Conservation (phyloP, 2,329 filamentous ascomycete species). For the Cercospora canescens region DNA sequence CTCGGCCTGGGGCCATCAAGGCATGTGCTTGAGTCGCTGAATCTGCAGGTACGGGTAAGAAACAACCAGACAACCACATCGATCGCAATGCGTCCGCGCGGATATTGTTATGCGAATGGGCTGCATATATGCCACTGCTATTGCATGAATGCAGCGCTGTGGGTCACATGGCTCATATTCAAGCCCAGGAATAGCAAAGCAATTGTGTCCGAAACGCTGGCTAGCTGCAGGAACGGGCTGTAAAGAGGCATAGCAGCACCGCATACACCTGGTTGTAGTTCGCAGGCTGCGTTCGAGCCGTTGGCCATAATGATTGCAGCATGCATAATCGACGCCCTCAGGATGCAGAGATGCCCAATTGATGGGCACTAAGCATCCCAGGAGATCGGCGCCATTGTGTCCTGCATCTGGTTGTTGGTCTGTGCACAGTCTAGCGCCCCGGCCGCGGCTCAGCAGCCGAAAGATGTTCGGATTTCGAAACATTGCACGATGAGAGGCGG, state of each 20-base stretch:
- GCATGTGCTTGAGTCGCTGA: neutral
- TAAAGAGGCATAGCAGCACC: neutral
- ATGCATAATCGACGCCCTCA: slow-evolving; percentile 3
- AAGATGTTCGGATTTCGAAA: neutral
- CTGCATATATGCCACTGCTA: neutral
- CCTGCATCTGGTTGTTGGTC: neutral
- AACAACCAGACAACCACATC: slow-evolving; percentile 1
- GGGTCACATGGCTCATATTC: neutral
- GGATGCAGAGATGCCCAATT: slow-evolving; percentile 10
- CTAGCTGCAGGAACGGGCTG: slow-evolving; percentile 1
- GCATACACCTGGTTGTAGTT: slow-evolving; percentile 8
- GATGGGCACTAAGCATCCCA: slow-evolving; percentile 1
- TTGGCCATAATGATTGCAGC: neutral
- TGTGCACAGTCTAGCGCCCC: neutral
- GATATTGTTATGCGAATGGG: neutral
- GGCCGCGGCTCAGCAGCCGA: slow-evolving; percentile 8
- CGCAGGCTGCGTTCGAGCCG: slow-evolving; percentile 5
- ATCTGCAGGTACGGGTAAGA: slow-evolving; percentile 4
- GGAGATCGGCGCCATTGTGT: slow-evolving; percentile 1
- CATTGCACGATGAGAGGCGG: neutral
- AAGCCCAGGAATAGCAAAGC: slow-evolving; percentile 9
- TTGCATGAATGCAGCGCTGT: neutral
- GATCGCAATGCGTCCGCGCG: neutral
- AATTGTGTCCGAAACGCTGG: neutral
- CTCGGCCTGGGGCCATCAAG: neutral